Conservation (phyloP, 306 rosid species). For the Sindora glabra region DNA sequence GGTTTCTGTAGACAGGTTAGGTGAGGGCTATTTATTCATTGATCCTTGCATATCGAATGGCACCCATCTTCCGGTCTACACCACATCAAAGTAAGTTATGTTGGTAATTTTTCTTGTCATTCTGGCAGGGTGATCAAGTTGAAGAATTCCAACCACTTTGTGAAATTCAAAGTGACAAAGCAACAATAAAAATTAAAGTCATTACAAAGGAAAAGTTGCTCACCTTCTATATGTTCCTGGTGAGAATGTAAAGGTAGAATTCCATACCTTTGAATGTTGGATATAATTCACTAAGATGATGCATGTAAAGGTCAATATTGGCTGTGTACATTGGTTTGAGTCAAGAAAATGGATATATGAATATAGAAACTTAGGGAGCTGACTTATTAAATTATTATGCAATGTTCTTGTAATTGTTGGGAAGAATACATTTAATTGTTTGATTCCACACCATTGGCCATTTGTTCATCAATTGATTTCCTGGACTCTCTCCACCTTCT, state of each 20-base stretch:
- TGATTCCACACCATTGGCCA: too few species aligned
- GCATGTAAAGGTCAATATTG: not conserved
- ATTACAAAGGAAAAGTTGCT: constrained; percentile 70
- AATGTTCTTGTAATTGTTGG: too few species aligned
- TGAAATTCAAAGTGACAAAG: constrained; percentile 99
- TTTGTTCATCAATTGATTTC: too few species aligned
- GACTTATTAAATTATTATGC: too few species aligned
- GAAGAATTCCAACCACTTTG: constrained; percentile 89
- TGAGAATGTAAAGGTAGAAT: constrained; percentile 76
- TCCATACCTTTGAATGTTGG: too few species aligned
- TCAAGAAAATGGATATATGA: not conserved
- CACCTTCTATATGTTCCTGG: constrained; percentile 61
- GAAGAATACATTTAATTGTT: too few species aligned
- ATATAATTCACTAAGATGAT: not conserved
- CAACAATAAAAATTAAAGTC: constrained; percentile 94
- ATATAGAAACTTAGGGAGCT: not conserved
- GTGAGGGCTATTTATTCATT: too few species aligned
- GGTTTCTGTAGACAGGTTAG: too few species aligned
- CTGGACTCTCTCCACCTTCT: too few species aligned
- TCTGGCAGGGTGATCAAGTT: constrained; percentile 73
- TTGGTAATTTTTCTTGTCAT: not conserved
- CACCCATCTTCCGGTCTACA: too few species aligned
- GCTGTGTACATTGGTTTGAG: not conserved
- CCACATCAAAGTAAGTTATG: too few species aligned
- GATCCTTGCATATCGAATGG: too few species aligned